phyloP scores from a whole-genome alignment of 2,329 filamentous ascomycete genomes.

The Macroventuria anomochaeta region DNA sequence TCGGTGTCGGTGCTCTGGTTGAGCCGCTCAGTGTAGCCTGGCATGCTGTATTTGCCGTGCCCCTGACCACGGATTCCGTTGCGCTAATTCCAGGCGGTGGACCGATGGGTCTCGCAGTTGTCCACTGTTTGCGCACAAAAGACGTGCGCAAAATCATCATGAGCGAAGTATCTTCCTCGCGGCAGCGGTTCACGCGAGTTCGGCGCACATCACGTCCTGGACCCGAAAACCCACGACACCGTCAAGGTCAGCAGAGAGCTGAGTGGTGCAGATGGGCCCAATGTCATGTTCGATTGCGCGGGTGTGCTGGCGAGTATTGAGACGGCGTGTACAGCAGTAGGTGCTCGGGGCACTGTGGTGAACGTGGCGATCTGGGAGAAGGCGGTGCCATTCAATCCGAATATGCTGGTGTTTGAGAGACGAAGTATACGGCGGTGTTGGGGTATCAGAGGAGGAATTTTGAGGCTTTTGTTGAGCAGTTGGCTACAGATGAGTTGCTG shows the following conservation, averaged over 20 bases:
- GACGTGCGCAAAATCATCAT: constrained; percentile 64
- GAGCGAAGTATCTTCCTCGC: constrained; percentile 59
- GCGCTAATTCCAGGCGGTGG: constrained; percentile 67
- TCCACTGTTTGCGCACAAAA: constrained; percentile 63
- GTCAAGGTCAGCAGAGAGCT: constrained; percentile 55
- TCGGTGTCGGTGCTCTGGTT: constrained; percentile 64
- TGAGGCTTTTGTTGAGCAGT: constrained; percentile 62
- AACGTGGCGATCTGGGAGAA: constrained; percentile 72
- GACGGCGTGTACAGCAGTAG: constrained; percentile 57
- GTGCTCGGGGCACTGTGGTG: constrained; percentile 63
- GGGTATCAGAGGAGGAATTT: constrained; percentile 63
- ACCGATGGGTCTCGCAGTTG: constrained; percentile 66
- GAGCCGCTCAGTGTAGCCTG: constrained; percentile 70
- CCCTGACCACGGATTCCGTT: constrained; percentile 55
- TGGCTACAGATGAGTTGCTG: constrained; percentile 44
- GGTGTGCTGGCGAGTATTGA: constrained; percentile 59
- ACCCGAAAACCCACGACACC: constrained; percentile 60
- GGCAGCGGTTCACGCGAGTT: constrained; percentile 62
- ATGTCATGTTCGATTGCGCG: constrained; percentile 68
- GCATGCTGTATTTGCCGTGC: constrained; percentile 64
- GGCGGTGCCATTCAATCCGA: constrained; percentile 60
- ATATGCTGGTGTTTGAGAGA: constrained; percentile 62
- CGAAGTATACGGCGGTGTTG: constrained; percentile 58
- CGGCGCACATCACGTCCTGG: constrained; percentile 62
- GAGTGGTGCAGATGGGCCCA: constrained; percentile 59